Percentiles rank a stretch among this genome's conserved stretches.
Evolutionary conservation across 1,284 basidiomycete species (phyloP).

Genomic region (Pseudozyma pruni): DNA sequence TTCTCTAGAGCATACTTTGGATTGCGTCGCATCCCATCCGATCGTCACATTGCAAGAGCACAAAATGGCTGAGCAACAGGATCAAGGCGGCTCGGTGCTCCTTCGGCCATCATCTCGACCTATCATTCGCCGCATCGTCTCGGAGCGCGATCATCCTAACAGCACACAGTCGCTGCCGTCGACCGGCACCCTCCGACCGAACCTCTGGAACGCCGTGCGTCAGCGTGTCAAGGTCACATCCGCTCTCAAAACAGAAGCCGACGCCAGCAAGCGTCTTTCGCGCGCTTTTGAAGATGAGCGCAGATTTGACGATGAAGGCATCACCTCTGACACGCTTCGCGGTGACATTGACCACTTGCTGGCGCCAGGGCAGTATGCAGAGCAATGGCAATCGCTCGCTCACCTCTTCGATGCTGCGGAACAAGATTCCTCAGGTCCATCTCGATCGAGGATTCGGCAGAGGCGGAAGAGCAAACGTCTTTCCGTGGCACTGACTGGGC

Average conservation of each 20-base stretch:
- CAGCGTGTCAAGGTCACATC: slow-evolving; percentile 41
- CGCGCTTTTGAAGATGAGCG: slow-evolving; percentile 35
- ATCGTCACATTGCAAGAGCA: too few species aligned
- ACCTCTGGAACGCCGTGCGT: slow-evolving; percentile 44
- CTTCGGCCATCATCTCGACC: slow-evolving; percentile 22
- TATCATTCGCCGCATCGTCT: slow-evolving; percentile 37
- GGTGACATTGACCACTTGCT: slow-evolving; percentile 30
- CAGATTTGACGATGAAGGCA: slow-evolving; percentile 54
- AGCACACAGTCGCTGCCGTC: slow-evolving; percentile 37
- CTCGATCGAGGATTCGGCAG: slow-evolving; percentile 8
- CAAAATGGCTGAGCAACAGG: too few species aligned
- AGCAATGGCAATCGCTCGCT: slow-evolving; percentile 58
- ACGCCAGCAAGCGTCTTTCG: slow-evolving; percentile 19
- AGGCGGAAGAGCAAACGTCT: slow-evolving; percentile 30
- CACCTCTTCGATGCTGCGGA: slow-evolving; percentile 49
- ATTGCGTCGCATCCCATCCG: too few species aligned
- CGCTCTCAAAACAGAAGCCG: slow-evolving; percentile 17
- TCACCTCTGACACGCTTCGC: slow-evolving; percentile 48
- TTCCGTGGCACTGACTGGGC: slow-evolving; percentile 1
- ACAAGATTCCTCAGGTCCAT: background rate
- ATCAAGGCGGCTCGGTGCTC: slow-evolving; percentile 24
- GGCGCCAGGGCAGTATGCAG: slow-evolving; percentile 43
- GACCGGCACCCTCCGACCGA: slow-evolving; percentile 23
- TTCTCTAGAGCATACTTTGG: background rate
- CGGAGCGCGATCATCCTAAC: slow-evolving; percentile 34